phyloP scores from a whole-genome alignment of 2,329 filamentous ascomycete genomes.

The Colletotrichum higginsianum region DNA sequence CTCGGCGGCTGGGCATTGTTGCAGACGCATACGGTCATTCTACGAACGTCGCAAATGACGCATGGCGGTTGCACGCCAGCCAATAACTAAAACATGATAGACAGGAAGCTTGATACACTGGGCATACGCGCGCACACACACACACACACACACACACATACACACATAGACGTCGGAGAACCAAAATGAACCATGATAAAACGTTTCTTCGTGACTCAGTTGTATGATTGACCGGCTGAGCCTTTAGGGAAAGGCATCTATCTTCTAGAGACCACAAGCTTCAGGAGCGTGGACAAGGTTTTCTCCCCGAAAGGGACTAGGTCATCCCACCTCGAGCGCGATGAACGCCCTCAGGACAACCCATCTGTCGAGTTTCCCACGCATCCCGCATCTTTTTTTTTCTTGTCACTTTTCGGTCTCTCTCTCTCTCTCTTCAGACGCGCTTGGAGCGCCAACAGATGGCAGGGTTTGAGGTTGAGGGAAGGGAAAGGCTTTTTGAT shows the following conservation, averaged over 20 bases:
- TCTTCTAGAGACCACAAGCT: conserved; percentile 26
- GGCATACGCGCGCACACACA: neutral
- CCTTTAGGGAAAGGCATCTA: conserved; percentile 35
- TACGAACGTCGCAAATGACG: neutral
- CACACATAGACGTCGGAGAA: neutral
- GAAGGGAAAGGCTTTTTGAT: conserved; percentile 12
- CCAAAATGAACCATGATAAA: neutral
- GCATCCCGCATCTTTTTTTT: conserved; percentile 14
- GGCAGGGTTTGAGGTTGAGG: conserved; percentile 15
- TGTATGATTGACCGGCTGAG: conserved; percentile 42
- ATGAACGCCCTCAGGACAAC: conserved; percentile 38
- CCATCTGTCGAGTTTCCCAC: conserved; percentile 13
- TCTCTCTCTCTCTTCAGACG: conserved; percentile 27
- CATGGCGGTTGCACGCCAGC: too few species aligned
- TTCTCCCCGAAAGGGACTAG: conserved; percentile 6
- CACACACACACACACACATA: too few species aligned
- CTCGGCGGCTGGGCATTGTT: conserved; percentile 2
- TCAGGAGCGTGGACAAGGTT: conserved; percentile 4
- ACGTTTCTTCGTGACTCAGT: conserved; percentile 35
- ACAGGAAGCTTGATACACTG: neutral
- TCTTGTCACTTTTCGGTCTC: conserved; percentile 38
- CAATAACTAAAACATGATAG: neutral
- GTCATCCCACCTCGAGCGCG: conserved; percentile 35
- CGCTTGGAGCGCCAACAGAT: conserved; percentile 23
- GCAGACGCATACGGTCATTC: neutral